Evolutionary conservation across 805 yeast species (phyloP).

Genomic region (Candida verbasci): DNA sequence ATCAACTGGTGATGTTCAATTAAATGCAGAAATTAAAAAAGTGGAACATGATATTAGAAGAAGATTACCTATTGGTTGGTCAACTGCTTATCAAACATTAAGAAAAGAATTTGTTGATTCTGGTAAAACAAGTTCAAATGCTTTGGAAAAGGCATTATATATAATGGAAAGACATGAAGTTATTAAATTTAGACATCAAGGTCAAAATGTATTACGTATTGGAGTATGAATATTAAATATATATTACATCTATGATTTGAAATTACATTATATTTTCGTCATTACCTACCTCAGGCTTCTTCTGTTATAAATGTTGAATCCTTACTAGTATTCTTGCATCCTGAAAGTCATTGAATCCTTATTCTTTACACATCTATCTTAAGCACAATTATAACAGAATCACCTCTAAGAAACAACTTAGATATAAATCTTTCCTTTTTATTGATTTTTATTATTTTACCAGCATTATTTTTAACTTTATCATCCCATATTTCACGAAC

Average conservation of each 20-base stretch:
- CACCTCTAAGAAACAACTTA: constrained; percentile 92
- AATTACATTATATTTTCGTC: too few relatives aligned
- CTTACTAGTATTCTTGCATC: too few relatives aligned
- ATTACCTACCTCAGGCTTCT: too few relatives aligned
- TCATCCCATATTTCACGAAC: constrained; percentile 87
- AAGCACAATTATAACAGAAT: constrained; percentile 82
- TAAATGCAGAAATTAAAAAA: constrained; percentile 65
- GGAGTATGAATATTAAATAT: constrained; percentile 44
- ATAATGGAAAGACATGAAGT: constrained; percentile 82
- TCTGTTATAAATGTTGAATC: too few relatives aligned
- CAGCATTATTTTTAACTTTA: constrained; percentile 55
- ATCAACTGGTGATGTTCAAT: constrained; percentile 47
- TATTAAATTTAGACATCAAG: constrained; percentile 83
- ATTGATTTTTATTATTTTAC: constrained; percentile 64
- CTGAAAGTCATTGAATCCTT: too few relatives aligned
- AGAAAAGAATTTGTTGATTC: constrained; percentile 75
- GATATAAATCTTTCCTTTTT: constrained; percentile 71
- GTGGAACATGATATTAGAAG: constrained; percentile 84
- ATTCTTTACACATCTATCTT: constrained; percentile 38
- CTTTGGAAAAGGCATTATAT: constrained; percentile 77
- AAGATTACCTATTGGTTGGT: constrained; percentile 94
- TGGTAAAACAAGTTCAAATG: constrained; percentile 58
- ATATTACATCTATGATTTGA: not conserved
- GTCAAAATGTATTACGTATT: constrained; percentile 72
- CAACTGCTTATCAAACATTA: constrained; percentile 80